Conservation (phyloP, 202 grass and related monocot species). For the Brachypodium distachyon region DNA sequence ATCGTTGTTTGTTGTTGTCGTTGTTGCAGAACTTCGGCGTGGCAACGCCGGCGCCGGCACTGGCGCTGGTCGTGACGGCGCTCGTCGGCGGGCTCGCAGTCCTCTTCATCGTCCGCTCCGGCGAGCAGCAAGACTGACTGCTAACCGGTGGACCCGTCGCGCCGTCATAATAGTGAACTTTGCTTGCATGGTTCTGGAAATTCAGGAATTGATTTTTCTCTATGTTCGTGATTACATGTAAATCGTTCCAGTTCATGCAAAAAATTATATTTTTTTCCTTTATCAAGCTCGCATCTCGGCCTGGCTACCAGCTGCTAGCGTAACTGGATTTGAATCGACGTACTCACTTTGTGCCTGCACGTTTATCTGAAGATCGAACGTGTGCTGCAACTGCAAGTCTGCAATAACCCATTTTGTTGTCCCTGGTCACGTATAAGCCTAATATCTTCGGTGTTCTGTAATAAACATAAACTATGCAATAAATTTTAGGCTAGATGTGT, state of each 20-base stretch:
- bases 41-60: conserved; percentile 39
- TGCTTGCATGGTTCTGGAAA: background rate
- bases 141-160: too few relatives aligned
- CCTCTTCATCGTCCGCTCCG: conserved; percentile 75
- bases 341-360: too few relatives aligned
- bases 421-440: too few relatives aligned
- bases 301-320: too few relatives aligned
- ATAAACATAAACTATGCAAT: too few relatives aligned
- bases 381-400: too few relatives aligned
- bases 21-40: conserved; percentile 64
- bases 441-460: too few relatives aligned
- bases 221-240: background rate
- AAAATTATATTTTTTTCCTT: background rate
- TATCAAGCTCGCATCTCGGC: background rate
- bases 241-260: background rate
- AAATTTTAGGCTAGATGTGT: too few relatives aligned
- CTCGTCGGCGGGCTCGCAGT: conserved; percentile 60
- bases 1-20: background rate
- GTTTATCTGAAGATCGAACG: too few relatives aligned
- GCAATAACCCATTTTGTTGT: too few relatives aligned
- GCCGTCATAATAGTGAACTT: background rate
- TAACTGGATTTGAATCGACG: too few relatives aligned
- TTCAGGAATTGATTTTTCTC: background rate
- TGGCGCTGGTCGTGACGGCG: conserved; percentile 57
- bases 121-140: conserved; percentile 49